A percentile compares a stretch with the other conserved stretches of the same genome.
These are phyloP conservation scores for Didymella pomorum DNA, from an alignment of 2,329 filamentous ascomycete species.

Conservation along the genomic window DNA sequence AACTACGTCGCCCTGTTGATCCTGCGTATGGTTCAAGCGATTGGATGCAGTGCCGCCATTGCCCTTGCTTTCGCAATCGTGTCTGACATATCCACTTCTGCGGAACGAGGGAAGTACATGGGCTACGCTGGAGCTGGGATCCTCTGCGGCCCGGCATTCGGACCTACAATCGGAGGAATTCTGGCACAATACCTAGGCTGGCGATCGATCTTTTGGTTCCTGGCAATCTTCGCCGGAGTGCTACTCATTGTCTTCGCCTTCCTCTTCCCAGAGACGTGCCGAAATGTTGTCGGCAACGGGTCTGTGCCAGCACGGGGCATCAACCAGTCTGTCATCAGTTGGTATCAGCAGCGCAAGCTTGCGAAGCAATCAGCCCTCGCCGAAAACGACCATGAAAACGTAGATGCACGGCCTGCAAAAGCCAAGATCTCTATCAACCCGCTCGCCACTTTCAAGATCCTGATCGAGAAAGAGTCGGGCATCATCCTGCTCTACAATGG, in stretches of 20 bases:
- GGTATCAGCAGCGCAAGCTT: constrained; percentile 38
- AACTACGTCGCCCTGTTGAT: constrained; percentile 48
- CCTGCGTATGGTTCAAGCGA: constrained; percentile 49
- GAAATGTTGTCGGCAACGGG: constrained; percentile 55
- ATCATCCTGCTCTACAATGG: constrained; percentile 45
- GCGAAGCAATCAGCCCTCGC: constrained; percentile 12
- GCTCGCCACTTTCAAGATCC: constrained; percentile 37
- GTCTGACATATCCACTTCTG: constrained; percentile 73
- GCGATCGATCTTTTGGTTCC: constrained; percentile 53
- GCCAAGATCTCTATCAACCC: constrained; percentile 38
- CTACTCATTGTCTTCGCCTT: constrained; percentile 47
- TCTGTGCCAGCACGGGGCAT: constrained; percentile 44
- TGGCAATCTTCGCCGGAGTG: constrained; percentile 52
- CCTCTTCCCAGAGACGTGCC: constrained; percentile 55
- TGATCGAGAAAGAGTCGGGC: constrained; percentile 43
- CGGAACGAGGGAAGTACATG: constrained; percentile 77
- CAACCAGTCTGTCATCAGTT: constrained; percentile 42
- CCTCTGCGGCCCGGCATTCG: constrained; percentile 43
- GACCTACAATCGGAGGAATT: constrained; percentile 47
- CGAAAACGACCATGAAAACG: background rate
- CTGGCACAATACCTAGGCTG: constrained; percentile 46
- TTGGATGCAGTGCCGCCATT: constrained; percentile 53
- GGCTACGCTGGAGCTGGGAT: constrained; percentile 67
- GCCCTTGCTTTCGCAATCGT: constrained; percentile 74
- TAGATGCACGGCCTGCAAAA: constrained; percentile 17